These are phyloP conservation scores for Hydnum rufescens DNA, from an alignment of 768 basidiomycete species.

Conservation along the genomic window DNA sequence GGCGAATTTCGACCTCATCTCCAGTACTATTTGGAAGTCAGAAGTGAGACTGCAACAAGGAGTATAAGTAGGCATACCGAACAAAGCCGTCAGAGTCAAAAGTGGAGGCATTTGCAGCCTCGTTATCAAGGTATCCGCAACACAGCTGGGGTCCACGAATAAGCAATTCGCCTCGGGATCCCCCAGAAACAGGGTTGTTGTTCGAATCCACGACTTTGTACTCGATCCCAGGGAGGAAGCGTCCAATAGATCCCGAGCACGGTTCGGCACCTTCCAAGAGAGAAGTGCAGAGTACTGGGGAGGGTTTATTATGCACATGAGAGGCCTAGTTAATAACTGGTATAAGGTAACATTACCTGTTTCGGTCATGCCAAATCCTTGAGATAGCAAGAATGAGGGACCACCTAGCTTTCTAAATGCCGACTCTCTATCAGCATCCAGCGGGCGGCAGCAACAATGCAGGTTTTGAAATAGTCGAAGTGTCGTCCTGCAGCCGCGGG, in stretches of 20 bases:
- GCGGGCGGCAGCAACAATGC: conserved; percentile 41
- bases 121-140: conserved; percentile 9
- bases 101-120: conserved; percentile 4
- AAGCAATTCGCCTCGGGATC: conserved; percentile 8
- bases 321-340: neutral
- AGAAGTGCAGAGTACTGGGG: neutral
- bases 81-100: conserved; percentile 5
- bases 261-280: conserved; percentile 3
- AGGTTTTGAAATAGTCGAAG: conserved; percentile 26
- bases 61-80: neutral
- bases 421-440: conserved; percentile 18
- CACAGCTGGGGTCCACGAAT: conserved; percentile 9
- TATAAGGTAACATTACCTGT: neutral
- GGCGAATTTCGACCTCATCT: conserved; percentile 37
- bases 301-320: neutral
- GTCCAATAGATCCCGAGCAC: conserved; percentile 7
- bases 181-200: conserved; percentile 5
- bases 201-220: conserved; percentile 10
- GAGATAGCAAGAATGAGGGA: conserved; percentile 1
- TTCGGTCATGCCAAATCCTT: neutral
- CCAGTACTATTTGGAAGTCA: conserved; percentile 55
- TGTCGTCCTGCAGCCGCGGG: conserved; percentile 31
- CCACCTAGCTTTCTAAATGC: conserved; percentile 2
- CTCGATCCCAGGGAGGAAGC: conserved; percentile 7
- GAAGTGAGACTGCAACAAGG: neutral